phyloP scores from a whole-genome alignment of 306 rosid genomes.

The Biancaea sappan region DNA sequence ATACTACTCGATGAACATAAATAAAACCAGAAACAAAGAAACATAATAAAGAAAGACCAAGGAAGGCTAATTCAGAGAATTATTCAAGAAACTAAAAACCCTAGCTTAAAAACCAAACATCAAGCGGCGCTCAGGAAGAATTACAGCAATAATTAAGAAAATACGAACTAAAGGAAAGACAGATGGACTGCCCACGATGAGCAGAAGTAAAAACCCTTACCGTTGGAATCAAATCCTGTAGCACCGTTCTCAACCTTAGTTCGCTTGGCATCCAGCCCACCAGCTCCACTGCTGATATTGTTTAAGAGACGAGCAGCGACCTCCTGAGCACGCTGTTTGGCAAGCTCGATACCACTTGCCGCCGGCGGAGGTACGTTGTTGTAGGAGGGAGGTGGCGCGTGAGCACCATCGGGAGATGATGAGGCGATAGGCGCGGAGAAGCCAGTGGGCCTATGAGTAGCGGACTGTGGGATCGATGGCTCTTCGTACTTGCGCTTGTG shows the following conservation, averaged over 20 bases:
- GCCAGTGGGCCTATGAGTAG: constrained; percentile 60
- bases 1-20: not conserved
- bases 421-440: constrained; percentile 69
- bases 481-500: constrained; percentile 91
- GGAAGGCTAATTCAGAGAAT: not conserved
- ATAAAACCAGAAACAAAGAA: too few species aligned
- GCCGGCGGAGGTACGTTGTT: constrained; percentile 69
- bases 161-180: not conserved
- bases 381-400: constrained; percentile 49
- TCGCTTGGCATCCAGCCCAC: constrained; percentile 68
- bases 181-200: constrained; percentile 1
- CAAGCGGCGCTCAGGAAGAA: too few species aligned
- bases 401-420: constrained; percentile 50
- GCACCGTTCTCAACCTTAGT: constrained; percentile 79
- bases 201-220: constrained; percentile 54
- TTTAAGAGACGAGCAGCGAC: constrained; percentile 81
- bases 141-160: not conserved
- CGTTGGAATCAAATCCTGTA: constrained; percentile 66
- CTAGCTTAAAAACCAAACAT: not conserved
- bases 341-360: constrained; percentile 69
- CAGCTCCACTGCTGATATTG: constrained; percentile 34
- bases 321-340: constrained; percentile 95
- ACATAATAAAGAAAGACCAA: not conserved
- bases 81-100: not conserved
- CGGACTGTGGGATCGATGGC: constrained; percentile 19